Evolutionary conservation across 1,284 basidiomycete genomes (phyloP).

Genomic region (Rhodotorula sp.): DNA sequence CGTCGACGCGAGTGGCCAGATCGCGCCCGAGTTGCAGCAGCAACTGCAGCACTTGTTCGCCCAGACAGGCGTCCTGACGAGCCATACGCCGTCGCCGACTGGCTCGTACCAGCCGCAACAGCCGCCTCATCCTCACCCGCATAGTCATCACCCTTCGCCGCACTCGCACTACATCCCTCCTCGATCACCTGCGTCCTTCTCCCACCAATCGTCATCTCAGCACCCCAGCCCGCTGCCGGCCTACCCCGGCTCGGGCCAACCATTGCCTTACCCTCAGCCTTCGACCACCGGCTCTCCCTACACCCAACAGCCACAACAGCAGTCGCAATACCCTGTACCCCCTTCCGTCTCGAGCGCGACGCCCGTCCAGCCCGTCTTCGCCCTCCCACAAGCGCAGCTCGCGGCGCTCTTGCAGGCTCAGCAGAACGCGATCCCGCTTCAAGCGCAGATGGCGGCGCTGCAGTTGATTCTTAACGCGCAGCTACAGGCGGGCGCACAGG

Average conservation of each 20-base stretch:
- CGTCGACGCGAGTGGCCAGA: neutral
- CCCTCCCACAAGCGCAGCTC: neutral
- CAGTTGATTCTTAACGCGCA: constrained; percentile 13
- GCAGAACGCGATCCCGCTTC: constrained; percentile 1
- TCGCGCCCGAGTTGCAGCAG: constrained; percentile 7
- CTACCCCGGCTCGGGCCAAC: neutral
- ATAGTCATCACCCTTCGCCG: neutral
- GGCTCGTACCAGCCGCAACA: neutral
- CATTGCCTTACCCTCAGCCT: neutral
- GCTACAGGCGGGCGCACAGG: constrained; percentile 2
- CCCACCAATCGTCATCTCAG: constrained; percentile 1
- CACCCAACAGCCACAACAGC: constrained; percentile 6
- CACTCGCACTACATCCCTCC: neutral
- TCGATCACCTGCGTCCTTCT: neutral
- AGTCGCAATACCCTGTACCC: neutral
- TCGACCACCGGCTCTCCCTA: neutral
- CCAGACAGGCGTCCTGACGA: neutral
- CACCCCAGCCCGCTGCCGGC: constrained; percentile 10
- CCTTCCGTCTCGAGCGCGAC: neutral
- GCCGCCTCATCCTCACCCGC: neutral
- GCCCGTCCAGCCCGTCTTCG: neutral
- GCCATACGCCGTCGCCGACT: constrained; percentile 7
- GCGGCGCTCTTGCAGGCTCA: neutral
- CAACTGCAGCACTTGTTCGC: neutral
- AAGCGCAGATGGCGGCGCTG: constrained; percentile 16